Conservation (phyloP, 2,329 filamentous ascomycete genomes). For the Aspergillus sojae region DNA sequence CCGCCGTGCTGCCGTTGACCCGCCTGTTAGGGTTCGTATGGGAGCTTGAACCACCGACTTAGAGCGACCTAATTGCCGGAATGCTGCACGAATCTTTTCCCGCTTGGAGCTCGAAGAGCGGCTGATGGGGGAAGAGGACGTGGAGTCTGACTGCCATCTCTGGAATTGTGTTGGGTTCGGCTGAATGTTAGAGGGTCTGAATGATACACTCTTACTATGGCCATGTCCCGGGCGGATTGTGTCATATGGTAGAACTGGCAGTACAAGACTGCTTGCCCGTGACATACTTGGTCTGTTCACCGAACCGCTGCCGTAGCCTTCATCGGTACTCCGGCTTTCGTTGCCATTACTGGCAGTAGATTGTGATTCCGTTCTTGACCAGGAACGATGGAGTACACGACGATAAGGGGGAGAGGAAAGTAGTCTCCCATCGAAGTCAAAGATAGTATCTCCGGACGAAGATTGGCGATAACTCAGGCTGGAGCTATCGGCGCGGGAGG, state of each 20-base stretch:
- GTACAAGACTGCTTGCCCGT: constrained; percentile 11
- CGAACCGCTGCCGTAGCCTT: constrained; percentile 31
- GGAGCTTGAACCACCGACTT: constrained; percentile 12
- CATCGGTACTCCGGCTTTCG: constrained; percentile 27
- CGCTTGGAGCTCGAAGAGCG: constrained; percentile 22
- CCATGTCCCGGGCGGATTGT: constrained; percentile 11
- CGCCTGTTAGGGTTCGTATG: constrained; percentile 16
- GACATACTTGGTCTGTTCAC: constrained; percentile 18
- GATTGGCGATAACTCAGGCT: constrained; percentile 31
- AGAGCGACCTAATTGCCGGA: constrained; percentile 21
- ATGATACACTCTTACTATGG: constrained; percentile 25
- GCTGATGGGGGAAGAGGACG: constrained; percentile 5
- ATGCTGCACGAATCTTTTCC: constrained; percentile 22
- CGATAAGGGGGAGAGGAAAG: constrained; percentile 30
- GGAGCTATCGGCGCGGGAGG: constrained; percentile 28
- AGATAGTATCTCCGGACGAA: constrained; percentile 31
- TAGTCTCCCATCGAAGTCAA: constrained; percentile 37
- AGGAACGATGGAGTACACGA: constrained; percentile 20
- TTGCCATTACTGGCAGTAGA: constrained; percentile 11
- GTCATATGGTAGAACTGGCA: constrained; percentile 22
- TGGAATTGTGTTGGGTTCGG: constrained; percentile 14
- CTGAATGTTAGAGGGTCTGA: constrained; percentile 12
- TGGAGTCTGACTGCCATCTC: constrained; percentile 25
- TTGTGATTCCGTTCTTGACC: constrained; percentile 13
- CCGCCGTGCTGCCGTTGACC: constrained; percentile 6